Percentiles rank a stretch among this genome's conserved stretches.
Evolutionary conservation across 2,329 filamentous ascomycete genomes (phyloP).

Genomic region (Tympanopsis confertula): DNA sequence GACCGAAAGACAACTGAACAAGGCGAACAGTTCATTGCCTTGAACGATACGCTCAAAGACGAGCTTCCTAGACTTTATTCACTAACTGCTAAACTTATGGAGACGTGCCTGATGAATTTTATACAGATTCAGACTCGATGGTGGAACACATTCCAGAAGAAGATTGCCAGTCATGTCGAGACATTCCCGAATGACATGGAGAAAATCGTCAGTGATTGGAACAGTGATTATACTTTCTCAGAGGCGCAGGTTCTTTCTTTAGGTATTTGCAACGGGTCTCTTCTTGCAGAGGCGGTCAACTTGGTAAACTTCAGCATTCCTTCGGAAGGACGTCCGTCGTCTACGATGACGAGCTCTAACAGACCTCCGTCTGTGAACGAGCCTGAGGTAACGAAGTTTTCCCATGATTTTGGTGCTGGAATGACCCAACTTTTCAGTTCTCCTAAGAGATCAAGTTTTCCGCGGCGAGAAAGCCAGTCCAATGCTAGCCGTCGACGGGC

Average conservation of each 20-base stretch:
- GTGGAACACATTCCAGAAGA: conserved; percentile 49
- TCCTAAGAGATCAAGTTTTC: too few relatives aligned
- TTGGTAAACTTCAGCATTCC: conserved; percentile 31
- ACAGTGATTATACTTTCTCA: conserved; percentile 39
- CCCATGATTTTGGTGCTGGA: neutral
- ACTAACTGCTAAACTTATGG: conserved; percentile 47
- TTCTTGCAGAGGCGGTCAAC: conserved; percentile 38
- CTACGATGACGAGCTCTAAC: conserved; percentile 28
- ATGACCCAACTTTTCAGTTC: conserved; percentile 13
- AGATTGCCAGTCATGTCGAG: conserved; percentile 38
- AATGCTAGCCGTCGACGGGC: neutral
- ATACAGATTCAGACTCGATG: conserved; percentile 47
- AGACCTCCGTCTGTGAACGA: conserved; percentile 16
- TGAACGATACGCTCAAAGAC: conserved; percentile 56
- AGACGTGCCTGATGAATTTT: conserved; percentile 45
- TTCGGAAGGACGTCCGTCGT: conserved; percentile 20
- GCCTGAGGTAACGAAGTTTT: neutral
- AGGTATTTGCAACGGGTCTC: conserved; percentile 40
- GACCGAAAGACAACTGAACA: conserved; percentile 52
- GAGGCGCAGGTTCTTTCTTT: conserved; percentile 38
- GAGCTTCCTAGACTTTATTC: conserved; percentile 51
- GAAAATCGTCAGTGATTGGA: conserved; percentile 43
- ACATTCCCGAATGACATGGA: conserved; percentile 33
- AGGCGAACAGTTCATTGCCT: conserved; percentile 48
- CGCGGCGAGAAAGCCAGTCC: neutral